A percentile compares a stretch with the other conserved stretches of the same genome.
These are phyloP conservation scores for Dryadomyces quercivorus DNA, from an alignment of 2,329 filamentous ascomycete species.

Conservation along the genomic window DNA sequence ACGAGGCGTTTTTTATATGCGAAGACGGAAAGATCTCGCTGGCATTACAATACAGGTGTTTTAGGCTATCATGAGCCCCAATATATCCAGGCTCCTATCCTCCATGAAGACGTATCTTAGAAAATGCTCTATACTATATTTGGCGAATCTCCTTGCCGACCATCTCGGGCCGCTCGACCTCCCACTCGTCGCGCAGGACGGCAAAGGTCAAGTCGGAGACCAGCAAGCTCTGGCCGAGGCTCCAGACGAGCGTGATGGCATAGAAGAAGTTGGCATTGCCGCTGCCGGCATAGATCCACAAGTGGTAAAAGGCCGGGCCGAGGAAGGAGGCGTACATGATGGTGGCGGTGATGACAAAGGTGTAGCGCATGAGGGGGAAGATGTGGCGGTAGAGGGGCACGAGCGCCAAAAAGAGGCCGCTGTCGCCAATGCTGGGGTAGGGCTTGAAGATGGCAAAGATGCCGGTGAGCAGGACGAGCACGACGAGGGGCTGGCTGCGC, in stretches of 20 bases:
- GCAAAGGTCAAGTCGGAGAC: constrained; percentile 84
- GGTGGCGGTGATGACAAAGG: constrained; percentile 72
- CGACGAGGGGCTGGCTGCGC: constrained; percentile 74
- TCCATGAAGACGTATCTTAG: not conserved
- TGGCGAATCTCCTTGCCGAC: constrained; percentile 77
- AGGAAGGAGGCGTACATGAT: constrained; percentile 81
- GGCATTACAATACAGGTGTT: not conserved
- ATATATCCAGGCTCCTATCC: not conserved
- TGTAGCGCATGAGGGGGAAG: constrained; percentile 87
- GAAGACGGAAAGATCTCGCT: not conserved
- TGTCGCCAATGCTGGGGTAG: constrained; percentile 87
- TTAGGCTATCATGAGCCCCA: too few relatives aligned
- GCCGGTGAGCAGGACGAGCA: constrained; percentile 72
- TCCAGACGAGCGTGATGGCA: constrained; percentile 98
- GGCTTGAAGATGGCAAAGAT: constrained; percentile 94
- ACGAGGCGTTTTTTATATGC: not conserved
- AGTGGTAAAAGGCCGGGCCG: constrained; percentile 87
- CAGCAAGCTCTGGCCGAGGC: constrained; percentile 73
- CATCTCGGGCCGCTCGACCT: constrained; percentile 82
- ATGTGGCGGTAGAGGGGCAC: constrained; percentile 83
- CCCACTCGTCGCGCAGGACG: constrained; percentile 83
- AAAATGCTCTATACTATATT: constrained; percentile 43
- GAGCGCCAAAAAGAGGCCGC: constrained; percentile 71
- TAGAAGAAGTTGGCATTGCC: constrained; percentile 99
- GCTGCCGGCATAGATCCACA: constrained; percentile 97